Evolutionary conservation across 768 basidiomycete genomes (phyloP).

Genomic region (Boletus pseudopeckii): DNA sequence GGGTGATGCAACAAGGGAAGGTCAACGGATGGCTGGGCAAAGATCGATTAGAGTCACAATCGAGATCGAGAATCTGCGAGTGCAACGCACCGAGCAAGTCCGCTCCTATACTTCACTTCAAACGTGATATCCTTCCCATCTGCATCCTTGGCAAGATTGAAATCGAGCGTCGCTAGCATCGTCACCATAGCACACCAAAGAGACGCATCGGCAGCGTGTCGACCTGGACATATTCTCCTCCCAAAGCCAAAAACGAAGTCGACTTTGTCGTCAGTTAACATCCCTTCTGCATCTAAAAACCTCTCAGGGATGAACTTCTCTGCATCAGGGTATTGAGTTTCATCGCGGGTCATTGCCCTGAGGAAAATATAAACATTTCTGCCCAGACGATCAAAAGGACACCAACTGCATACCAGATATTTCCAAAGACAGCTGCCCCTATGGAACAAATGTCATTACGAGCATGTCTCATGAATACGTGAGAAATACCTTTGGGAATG

Average conservation of each 20-base stretch:
- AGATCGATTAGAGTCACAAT: neutral
- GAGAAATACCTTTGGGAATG: constrained; percentile 44
- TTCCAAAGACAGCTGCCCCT: constrained; percentile 15
- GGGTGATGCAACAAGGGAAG: constrained; percentile 18
- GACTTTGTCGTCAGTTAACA: constrained; percentile 7
- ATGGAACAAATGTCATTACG: neutral
- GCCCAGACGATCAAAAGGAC: neutral
- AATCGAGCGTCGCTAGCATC: constrained; percentile 22
- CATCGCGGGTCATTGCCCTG: constrained; percentile 21
- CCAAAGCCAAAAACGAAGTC: constrained; percentile 19
- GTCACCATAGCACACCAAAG: constrained; percentile 12
- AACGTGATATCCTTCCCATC: constrained; percentile 5
- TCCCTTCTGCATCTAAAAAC: constrained; percentile 7
- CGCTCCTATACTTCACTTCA: constrained; percentile 1
- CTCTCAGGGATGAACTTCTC: constrained; percentile 14
- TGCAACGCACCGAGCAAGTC: constrained; percentile 8
- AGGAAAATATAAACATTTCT: neutral
- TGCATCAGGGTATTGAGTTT: constrained; percentile 16
- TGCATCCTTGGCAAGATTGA: constrained; percentile 10
- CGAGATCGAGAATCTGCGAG: neutral
- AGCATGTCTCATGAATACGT: neutral
- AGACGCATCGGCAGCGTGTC: constrained; percentile 4
- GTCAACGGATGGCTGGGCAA: constrained; percentile 4
- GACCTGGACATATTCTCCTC: constrained; percentile 15
- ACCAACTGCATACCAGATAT: constrained; percentile 8